Conservation (phyloP, 2,329 filamentous ascomycete species). For the Dothideomycetes sp. region DNA sequence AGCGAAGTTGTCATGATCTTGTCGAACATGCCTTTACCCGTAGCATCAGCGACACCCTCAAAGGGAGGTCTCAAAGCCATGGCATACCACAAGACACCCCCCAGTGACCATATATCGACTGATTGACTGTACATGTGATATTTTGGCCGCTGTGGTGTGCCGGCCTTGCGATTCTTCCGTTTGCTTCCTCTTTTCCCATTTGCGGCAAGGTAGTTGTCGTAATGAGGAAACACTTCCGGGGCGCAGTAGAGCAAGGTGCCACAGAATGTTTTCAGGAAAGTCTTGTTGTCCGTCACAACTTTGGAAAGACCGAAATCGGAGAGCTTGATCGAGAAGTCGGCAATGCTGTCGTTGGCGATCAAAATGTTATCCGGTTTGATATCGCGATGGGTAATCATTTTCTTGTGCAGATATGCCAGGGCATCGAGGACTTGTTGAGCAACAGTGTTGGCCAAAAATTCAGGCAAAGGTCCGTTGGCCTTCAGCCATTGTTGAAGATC, state of each 20-base stretch:
- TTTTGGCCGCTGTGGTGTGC: constrained; percentile 26
- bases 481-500: constrained; percentile 68
- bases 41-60: constrained; percentile 62
- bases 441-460: constrained; percentile 59
- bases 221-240: constrained; percentile 87
- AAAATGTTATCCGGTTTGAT: constrained; percentile 98
- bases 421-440: constrained; percentile 69
- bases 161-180: constrained; percentile 35
- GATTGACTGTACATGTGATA: constrained; percentile 71
- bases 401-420: constrained; percentile 72
- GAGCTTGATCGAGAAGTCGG: constrained; percentile 64
- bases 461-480: constrained; percentile 50
- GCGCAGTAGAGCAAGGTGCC: constrained; percentile 93
- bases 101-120: constrained; percentile 93
- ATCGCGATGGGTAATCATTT: constrained; percentile 93
- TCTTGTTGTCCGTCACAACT: constrained; percentile 72
- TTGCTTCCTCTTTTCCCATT: constrained; percentile 39
- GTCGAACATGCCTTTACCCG: constrained; percentile 68
- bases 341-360: constrained; percentile 57
- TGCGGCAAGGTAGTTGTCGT: constrained; percentile 51
- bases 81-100: constrained; percentile 79
- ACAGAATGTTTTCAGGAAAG: constrained; percentile 91
- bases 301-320: constrained; percentile 97
- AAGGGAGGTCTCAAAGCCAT: constrained; percentile 75
- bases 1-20: constrained; percentile 74